Base-by-base conservation (phyloP, 2,329 filamentous ascomycete genomes). In the Fusarium penzigii region DNA sequence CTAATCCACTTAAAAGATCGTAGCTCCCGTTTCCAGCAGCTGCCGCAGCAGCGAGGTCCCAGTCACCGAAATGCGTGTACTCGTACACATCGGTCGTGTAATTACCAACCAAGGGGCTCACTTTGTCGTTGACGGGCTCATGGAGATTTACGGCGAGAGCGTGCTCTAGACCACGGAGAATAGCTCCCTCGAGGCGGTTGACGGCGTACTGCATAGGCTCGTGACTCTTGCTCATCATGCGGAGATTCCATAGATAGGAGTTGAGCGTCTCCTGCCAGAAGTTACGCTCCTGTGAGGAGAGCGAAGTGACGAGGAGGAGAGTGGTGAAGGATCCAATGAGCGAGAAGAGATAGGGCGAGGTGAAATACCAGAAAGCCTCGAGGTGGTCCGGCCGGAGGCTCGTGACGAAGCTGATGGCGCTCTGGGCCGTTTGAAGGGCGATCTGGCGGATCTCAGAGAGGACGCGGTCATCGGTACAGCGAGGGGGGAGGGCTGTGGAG, bases 341-440 rank as follows among this genome's bases (percentile, higher is more conserved):
- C 3, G 71, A 69, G 53, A 73, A 75, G 49, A 73, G 69, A 52
- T 72, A 72, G 10, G 70, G 68, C 3, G 71, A 72, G 9, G 65
- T 66, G 45, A 67, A 67, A 55, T 74, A 73, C 72, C 72, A 75
- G 38, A 75, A 75, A 14, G 70, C 70, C 38, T 72, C 70, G 10
- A 75, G 62, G 39, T 75, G 72, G 42, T 75, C 71, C 2, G 71
- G 70, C 10, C 65, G 63, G 36, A 68, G 39, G 17, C 47, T 61
- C 17, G 54, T 71, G 2, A 74, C 68, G 41, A 75, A 72, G 14
- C 65, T 65, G 52, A 67, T 65, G 17, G 70, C 70, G 40, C 53
- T 62, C 46, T 70, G 68, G 4, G 65, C 65, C 11, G 65, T 66
- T 42, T 69, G 65, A 1, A 69, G 59, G 2, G 66, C 64, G 14